Base-by-base conservation (phyloP, 2,329 filamentous ascomycete genomes). In the Apiospora pterosperma region DNA sequence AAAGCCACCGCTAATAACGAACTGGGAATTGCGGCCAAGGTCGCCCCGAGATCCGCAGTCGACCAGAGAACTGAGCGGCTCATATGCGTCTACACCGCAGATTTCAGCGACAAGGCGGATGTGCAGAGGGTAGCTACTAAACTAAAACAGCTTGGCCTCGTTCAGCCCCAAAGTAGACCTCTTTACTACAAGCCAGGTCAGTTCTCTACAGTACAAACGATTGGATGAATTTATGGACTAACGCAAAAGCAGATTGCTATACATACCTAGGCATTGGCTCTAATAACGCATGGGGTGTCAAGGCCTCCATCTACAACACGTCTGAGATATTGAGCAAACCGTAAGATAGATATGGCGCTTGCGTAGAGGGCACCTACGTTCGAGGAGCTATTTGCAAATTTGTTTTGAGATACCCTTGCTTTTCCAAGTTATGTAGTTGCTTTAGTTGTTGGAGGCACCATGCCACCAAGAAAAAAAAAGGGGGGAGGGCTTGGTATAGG, bases 161-260 rank as follows among this genome's bases (percentile, higher is more conserved):
- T 90, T 61, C 80, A 80, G 38, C 66, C 74, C 23, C 76, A 68
- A 60, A 76, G 76, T 4, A 80, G 78, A 58, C 78, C 81, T 1
- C 88, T 96, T 61, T 95, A 92, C 75, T 97, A 96, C 79, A 96
- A 96, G 73, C 85, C 85, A 70, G 89, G 90, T 84, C 74, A 81
- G 75, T 86, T 16, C 19, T 59, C 55, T 34, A 23, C 12, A 8
- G 7, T 12, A 52, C 7, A 7, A 34, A 34, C 12, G 8, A 19
- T 16, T 16, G 42, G 23, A 14, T 11, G 48, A 8, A n/a, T 2
- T 21, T 36, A 10, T 12, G n/a, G 31, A 67, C 41, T 48, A 28
- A 62, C 61, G 58, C n/a, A 14, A 8, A 34, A 36, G 62, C 62
- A 88, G 90, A 92, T 80, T 88, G 85, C 0, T 92, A 85, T 72